Percentiles rank a stretch among this genome's conserved stretches.
Conservation (phyloP, 2,329 filamentous ascomycete species). For the Phaeosphaeria sp. region DNA sequence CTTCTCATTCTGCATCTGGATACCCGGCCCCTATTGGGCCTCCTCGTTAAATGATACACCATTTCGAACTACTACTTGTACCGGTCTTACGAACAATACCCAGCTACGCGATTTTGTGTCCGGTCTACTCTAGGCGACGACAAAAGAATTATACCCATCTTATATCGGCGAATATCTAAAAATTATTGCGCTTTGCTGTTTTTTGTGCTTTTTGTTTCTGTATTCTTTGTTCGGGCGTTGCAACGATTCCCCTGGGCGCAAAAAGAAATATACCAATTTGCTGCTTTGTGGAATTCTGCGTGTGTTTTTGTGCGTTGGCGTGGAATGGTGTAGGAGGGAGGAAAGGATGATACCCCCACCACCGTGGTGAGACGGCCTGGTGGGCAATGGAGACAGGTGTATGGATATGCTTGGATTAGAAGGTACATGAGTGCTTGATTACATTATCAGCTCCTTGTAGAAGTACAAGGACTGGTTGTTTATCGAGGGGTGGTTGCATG, state of each 20-base stretch:
- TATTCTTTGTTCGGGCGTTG: conserved; percentile 28
- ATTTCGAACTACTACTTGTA: conserved; percentile 43
- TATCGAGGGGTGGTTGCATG: conserved; percentile 1
- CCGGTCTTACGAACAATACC: conserved; percentile 48
- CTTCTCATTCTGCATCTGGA: conserved; percentile 97
- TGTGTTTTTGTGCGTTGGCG: conserved; percentile 5
- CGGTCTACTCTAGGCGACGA: conserved; percentile 39
- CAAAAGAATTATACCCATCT: conserved; percentile 51
- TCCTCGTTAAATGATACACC: conserved; percentile 73
- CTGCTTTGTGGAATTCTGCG: conserved; percentile 36
- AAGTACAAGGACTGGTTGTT: neutral
- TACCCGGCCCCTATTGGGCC: conserved; percentile 91
- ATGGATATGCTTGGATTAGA: conserved; percentile 5
- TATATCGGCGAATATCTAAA: conserved; percentile 45
- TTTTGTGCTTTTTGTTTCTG: conserved; percentile 18
- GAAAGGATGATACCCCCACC: conserved; percentile 27
- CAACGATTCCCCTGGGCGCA: conserved; percentile 49
- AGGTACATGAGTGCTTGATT: conserved; percentile 4
- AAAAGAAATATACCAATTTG: conserved; percentile 54
- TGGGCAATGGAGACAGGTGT: conserved; percentile 17
- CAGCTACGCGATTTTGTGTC: conserved; percentile 33
- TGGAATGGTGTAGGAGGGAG: conserved; percentile 7
- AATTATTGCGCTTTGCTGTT: conserved; percentile 36
- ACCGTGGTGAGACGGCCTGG: conserved; percentile 33
- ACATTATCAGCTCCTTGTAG: conserved; percentile 1